Evolutionary conservation across 2,329 filamentous ascomycete genomes (phyloP).

Genomic region (Acarospora socialis): DNA sequence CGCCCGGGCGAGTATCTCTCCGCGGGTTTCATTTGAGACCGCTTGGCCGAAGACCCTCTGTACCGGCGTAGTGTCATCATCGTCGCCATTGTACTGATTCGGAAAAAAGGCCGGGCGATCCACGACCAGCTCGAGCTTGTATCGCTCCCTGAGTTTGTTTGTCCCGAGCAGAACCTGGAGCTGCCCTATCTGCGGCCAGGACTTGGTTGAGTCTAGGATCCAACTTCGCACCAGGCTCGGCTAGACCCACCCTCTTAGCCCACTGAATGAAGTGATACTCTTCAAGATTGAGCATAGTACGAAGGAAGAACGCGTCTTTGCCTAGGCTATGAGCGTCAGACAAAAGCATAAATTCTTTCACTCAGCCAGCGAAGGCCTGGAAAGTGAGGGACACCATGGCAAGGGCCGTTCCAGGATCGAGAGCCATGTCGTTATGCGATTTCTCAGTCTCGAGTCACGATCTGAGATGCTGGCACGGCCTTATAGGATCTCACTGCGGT

Average conservation of each 20-base stretch:
- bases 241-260: constrained; percentile 6
- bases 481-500: too few relatives aligned
- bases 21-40: constrained; percentile 2
- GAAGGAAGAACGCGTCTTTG: constrained; percentile 6
- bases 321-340: constrained; percentile 8
- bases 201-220: constrained; percentile 5
- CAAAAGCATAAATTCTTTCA: constrained; percentile 11
- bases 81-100: too few relatives aligned
- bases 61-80: background rate
- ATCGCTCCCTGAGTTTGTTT: constrained; percentile 5
- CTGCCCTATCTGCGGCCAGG: background rate
- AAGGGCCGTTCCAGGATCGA: constrained; percentile 6
- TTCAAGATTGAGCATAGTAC: constrained; percentile 10
- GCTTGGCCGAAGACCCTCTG: background rate
- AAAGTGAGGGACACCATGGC: constrained; percentile 5
- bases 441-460: too few relatives aligned
- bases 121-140: constrained; percentile 5
- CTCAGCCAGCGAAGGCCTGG: constrained; percentile 10
- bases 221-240: background rate
- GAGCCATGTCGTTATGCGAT: too few relatives aligned
- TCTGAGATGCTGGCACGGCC: too few relatives aligned
- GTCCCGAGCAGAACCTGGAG: constrained; percentile 5
- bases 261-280: constrained; percentile 9
- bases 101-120: too few relatives aligned
- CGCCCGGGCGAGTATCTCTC: constrained; percentile 4